phyloP scores from a whole-genome alignment of 2,329 filamentous ascomycete genomes.

The Penicillium frequentans region DNA sequence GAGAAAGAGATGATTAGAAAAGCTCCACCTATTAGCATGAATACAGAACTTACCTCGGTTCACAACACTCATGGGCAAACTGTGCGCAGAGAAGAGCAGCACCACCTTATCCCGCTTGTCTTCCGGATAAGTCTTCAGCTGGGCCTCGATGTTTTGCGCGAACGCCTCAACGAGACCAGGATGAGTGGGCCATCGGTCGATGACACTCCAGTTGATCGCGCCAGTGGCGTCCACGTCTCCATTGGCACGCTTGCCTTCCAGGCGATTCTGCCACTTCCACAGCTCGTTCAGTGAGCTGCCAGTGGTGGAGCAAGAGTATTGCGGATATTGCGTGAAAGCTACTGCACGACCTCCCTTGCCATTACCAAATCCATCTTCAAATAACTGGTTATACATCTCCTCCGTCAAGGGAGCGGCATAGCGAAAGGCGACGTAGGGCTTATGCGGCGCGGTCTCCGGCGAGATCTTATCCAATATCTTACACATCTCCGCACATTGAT shows the following conservation, averaged over 20 bases:
- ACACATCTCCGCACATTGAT: constrained; percentile 94
- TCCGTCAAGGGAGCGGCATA: constrained; percentile 94
- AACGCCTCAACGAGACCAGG: constrained; percentile 87
- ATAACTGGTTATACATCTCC: constrained; percentile 79
- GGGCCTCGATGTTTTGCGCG: constrained; percentile 85
- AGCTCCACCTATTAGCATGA: too few relatives aligned
- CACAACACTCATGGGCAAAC: constrained; percentile 93
- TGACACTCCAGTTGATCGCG: constrained; percentile 91
- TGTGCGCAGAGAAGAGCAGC: constrained; percentile 91
- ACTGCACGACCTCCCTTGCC: constrained; percentile 91
- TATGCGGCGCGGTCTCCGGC: constrained; percentile 92
- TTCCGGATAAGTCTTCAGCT: constrained; percentile 78
- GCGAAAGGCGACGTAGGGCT: constrained; percentile 95
- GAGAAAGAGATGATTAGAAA: constrained; percentile 6
- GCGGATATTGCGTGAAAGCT: constrained; percentile 96
- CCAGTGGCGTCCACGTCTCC: constrained; percentile 59
- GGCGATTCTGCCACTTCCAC: constrained; percentile 88
- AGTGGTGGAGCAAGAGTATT: constrained; percentile 97
- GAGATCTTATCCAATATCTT: constrained; percentile 89
- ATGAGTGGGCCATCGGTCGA: constrained; percentile 96
- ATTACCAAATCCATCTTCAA: constrained; percentile 86
- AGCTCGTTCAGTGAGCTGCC: constrained; percentile 94
- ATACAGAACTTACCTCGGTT: constrained; percentile 66
- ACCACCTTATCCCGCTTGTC: constrained; percentile 78
- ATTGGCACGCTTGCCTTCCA: constrained; percentile 72